Evolutionary conservation across 1,139 yeast genomes (phyloP).

Genomic region (Yamadazyma triangularis): DNA sequence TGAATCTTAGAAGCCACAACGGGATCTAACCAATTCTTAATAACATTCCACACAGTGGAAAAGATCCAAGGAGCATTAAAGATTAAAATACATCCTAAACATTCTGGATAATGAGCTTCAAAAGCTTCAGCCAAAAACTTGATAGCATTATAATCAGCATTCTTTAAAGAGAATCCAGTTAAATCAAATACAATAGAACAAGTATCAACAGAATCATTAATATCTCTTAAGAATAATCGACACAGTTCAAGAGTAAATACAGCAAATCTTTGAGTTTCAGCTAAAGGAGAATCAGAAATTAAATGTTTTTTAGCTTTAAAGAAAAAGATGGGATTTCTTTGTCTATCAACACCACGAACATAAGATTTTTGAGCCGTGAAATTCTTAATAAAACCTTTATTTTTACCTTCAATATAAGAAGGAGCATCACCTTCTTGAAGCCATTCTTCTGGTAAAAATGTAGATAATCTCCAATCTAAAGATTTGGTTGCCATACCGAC

Average conservation of each 20-base stretch:
- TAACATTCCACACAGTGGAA: slow-evolving; percentile 43
- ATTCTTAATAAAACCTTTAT: slow-evolving; percentile 35
- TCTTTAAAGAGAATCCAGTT: slow-evolving; percentile 43
- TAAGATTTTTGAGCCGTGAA: slow-evolving; percentile 35
- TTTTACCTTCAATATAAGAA: slow-evolving; percentile 26
- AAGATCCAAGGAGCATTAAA: slow-evolving; percentile 51
- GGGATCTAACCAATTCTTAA: slow-evolving; percentile 45
- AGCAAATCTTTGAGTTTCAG: slow-evolving; percentile 38
- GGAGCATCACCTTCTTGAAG: slow-evolving; percentile 36
- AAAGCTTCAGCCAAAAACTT: slow-evolving; percentile 43
- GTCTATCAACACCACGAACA: slow-evolving; percentile 36
- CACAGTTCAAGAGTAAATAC: slow-evolving; percentile 38
- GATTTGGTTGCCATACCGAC: slow-evolving; percentile 34
- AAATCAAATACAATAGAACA: slow-evolving; percentile 41
- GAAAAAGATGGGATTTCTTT: slow-evolving; percentile 34
- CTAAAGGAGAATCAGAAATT: slow-evolving; percentile 34
- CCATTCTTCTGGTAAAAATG: slow-evolving; percentile 28
- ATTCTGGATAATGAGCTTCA: slow-evolving; percentile 48
- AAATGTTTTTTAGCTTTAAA: slow-evolving; percentile 40
- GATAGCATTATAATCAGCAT: slow-evolving; percentile 41
- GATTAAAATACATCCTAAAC: slow-evolving; percentile 36
- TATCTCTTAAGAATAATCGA: slow-evolving; percentile 32
- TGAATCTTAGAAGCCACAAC: slow-evolving; percentile 42
- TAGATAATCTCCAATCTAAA: slow-evolving; percentile 33
- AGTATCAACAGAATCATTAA: slow-evolving; percentile 31